phyloP scores from a whole-genome alignment of 23 red algal genomes.

The Agarophyton chilense region DNA sequence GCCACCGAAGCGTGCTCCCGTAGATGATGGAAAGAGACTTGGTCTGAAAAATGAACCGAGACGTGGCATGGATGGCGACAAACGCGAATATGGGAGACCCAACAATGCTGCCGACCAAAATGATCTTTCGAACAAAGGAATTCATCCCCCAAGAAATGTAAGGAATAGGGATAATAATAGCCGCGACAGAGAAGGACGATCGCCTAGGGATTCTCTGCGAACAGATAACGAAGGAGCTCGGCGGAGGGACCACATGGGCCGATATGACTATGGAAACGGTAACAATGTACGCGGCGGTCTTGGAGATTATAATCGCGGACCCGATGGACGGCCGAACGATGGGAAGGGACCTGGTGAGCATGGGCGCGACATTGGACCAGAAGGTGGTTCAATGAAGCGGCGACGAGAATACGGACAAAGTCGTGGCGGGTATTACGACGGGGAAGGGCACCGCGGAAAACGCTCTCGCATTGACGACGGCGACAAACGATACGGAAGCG shows the following conservation, averaged over 20 bases:
- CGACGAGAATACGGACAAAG: background rate
- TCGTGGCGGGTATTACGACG: constrained; percentile 9
- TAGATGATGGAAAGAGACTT: background rate
- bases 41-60: background rate
- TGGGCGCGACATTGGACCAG: background rate
- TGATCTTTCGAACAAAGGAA: too few relatives aligned
- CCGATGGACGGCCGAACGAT: too few relatives aligned
- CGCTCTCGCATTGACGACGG: background rate
- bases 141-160: background rate
- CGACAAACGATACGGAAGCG: too few relatives aligned
- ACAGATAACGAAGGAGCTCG: background rate
- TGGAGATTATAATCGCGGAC: too few relatives aligned
- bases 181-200: constrained; percentile 14
- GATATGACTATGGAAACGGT: constrained; percentile 10
- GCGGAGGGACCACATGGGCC: background rate
- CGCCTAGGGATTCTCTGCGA: background rate
- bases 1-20: background rate
- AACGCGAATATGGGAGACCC: background rate
- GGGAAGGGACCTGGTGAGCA: too few relatives aligned
- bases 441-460: constrained; percentile 1
- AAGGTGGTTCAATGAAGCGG: background rate
- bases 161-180: background rate
- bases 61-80: background rate
- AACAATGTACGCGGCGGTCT: too few relatives aligned
- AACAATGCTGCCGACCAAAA: constrained; percentile 9